phyloP scores from a whole-genome alignment of 2,329 filamentous ascomycete species.

The Fusarium pseudoanthophilum region DNA sequence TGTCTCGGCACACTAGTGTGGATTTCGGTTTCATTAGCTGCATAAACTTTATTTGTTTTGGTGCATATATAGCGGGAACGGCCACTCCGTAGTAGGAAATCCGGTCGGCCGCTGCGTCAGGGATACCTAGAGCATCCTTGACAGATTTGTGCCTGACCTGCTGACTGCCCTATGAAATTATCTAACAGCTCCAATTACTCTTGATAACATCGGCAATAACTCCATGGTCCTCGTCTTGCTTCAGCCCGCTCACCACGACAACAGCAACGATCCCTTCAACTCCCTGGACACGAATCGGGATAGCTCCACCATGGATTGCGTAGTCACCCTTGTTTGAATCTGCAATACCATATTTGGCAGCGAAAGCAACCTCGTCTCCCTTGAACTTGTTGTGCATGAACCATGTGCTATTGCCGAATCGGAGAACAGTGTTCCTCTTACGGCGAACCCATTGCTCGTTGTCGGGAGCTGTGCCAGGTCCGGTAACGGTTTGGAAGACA shows the following conservation, averaged over 20 bases:
- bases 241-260: constrained; percentile 79
- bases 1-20: constrained; percentile 19
- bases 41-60: constrained; percentile 32
- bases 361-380: constrained; percentile 73
- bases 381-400: constrained; percentile 74
- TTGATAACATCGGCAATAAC: constrained; percentile 77
- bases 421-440: constrained; percentile 77
- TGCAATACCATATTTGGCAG: constrained; percentile 71
- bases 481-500: constrained; percentile 76
- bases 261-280: constrained; percentile 82
- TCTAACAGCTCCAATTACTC: constrained; percentile 56
- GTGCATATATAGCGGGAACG: constrained; percentile 24
- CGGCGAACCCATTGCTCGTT: constrained; percentile 76
- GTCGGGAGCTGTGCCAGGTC: constrained; percentile 75
- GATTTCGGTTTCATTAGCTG: constrained; percentile 30
- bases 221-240: constrained; percentile 81
- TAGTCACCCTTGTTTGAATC: constrained; percentile 67
- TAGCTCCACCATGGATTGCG: constrained; percentile 81
- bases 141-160: background rate
- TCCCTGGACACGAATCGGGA: constrained; percentile 76
- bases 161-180: background rate
- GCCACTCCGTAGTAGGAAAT: background rate
- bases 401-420: constrained; percentile 78
- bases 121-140: background rate
- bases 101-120: constrained; percentile 6